Base-by-base conservation (phyloP, 129 eudicot species). In the Centaurea solstitialis region DNA sequence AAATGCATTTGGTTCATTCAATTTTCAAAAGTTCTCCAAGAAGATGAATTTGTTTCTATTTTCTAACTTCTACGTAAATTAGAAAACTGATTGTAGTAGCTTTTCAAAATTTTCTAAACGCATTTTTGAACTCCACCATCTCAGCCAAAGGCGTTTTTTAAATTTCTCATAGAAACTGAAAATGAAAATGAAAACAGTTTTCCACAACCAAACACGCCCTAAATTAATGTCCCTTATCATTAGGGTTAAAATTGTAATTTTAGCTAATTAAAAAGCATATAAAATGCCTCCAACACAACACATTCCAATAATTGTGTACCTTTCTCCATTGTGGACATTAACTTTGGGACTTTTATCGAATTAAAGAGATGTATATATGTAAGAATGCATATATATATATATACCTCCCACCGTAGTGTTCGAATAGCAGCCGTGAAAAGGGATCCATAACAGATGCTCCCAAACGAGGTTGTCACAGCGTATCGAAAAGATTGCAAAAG, bases 371-470 rank as follows among this genome's bases (percentile, higher is more conserved):
- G 47, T 41, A 13, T 41, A 41, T 41, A 43, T 9, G 5, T 41
- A 43, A 15, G 5, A 39, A 76, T 24, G 33, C 15, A 15, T 24
- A 62, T n/a, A n/a, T n/a, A n/a, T n/a, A n/a, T n/a, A n/a, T n/a
- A n/a, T 73, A 92, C 99, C 97, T 95, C 92, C 99, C 99, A 95
- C 67, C 99, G 88, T 12, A 95, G 86, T 59, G 98, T 95, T 59
- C 99, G 88, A 47, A 95, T 92, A 80, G 98, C 97, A 70, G 97
- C 99, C 65, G 99, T 95, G 83, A 95, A 95, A 68, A 95, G 98
- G 62, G 99, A 92, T 30, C 99, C 99, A 22, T 95, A 95, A 87
- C 99, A 95, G 39, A 95, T 95, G 88, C 99, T 95, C 53, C 99
- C 99, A 79, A 95, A 91, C 35, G 99, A 95, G 68, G 97, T 92